Evolutionary conservation across 2,329 filamentous ascomycete genomes (phyloP), one percentile per base, ranked within the genome.

Genomic region (Ambrosiella cleistominuta): DNA sequence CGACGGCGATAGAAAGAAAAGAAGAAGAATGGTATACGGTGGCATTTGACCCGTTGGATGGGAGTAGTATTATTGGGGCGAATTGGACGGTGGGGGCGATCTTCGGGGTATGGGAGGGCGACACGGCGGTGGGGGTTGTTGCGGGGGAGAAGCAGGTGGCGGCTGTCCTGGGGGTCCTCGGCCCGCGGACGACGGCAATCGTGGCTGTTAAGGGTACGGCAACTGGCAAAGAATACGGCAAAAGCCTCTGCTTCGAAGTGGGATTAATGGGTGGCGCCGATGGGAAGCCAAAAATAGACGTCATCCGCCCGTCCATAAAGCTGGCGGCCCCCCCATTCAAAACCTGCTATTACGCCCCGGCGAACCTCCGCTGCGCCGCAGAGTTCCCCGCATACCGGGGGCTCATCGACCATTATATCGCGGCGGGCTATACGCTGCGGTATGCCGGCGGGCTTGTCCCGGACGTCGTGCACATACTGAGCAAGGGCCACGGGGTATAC

Each of bases 11-110:
- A 6, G 19, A 6, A n/a, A 55, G 12, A 37, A 11, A 15, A 54
- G 56, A 8, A 54, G 56, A 8, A 1, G 75, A 80, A 63, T 64
- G 68, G 36, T 83, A 83, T 66, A 75, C 79, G 0, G 67, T 82
- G 7, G 79, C 78, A 0, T 83, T 83, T 63, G 80, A 83, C 63
- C 80, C 80, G 0, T 72, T 83, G 0, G 80, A 83, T 62, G 80
- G 80, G 9, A 80, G 76, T 66, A 82, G 77, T 61, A 80, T 80
- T 63, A 78, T 80, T 49, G 75, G 70, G 0, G 71, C 77, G 1
- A 80, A 80, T 64, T 80, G 77, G 77, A 71, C 75, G 0, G 77
- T 80, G 7, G 77, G 77, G 19, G 74, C 78, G 52, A 83, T 83
- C 61, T 67, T 81, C 13, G 79, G 80, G 7, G 67, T 83, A 44